Evolutionary conservation across 2,329 filamentous ascomycete species (phyloP).

Genomic region (Penicillium sp.): DNA sequence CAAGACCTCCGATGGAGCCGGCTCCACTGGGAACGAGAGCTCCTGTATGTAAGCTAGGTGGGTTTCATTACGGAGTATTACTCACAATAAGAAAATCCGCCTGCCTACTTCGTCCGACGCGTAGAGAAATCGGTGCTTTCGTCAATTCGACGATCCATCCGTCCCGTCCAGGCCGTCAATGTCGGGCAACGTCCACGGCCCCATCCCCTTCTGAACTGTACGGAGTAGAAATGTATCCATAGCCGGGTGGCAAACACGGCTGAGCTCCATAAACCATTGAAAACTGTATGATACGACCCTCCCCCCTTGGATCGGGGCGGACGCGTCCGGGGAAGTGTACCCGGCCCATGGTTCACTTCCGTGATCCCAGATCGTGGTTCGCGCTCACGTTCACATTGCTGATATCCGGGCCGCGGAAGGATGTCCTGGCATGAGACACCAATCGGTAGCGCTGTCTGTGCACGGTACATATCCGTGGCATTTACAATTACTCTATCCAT

Average conservation of each 20-base stretch:
- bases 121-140: background rate
- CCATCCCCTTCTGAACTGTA: background rate
- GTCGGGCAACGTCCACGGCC: background rate
- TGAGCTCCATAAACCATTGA: background rate
- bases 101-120: background rate
- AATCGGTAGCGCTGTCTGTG: background rate
- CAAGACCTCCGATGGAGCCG: conserved; percentile 13
- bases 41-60: background rate
- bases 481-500: background rate
- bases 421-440: background rate
- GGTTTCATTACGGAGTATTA: background rate
- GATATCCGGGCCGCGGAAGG: conserved; percentile 7
- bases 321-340: conserved; percentile 16
- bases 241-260: background rate
- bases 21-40: conserved; percentile 7
- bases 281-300: conserved; percentile 9
- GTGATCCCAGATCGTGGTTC: conserved; percentile 11
- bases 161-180: background rate
- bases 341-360: conserved; percentile 26
- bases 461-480: background rate
- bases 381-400: conserved; percentile 1
- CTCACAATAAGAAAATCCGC: background rate
- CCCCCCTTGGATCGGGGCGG: conserved; percentile 11
- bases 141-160: background rate
- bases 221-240: background rate